Evolutionary conservation across 2,329 filamentous ascomycete species (phyloP).

Genomic region (Geosmithia putterillii): DNA sequence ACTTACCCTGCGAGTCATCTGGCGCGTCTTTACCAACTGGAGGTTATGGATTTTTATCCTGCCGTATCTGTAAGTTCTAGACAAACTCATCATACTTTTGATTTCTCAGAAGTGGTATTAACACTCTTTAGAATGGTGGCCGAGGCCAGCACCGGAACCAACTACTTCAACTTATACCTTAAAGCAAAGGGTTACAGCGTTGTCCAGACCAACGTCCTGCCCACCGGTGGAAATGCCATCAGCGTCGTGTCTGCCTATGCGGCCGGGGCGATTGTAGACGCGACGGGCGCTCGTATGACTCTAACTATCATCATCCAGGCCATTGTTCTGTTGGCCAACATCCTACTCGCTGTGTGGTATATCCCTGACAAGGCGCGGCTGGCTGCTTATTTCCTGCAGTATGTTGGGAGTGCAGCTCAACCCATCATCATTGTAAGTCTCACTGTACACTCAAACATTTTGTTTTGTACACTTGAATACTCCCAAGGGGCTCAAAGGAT

Average conservation of each 20-base stretch:
- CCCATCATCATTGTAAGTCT: slow-evolving; percentile 11
- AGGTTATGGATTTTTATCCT: slow-evolving; percentile 8
- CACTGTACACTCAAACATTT: too few relatives aligned
- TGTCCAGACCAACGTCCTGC: background rate
- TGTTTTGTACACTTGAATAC: background rate
- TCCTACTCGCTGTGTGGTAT: slow-evolving; percentile 9
- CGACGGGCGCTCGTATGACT: slow-evolving; percentile 7
- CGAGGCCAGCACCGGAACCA: slow-evolving; percentile 4
- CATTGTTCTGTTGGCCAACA: slow-evolving; percentile 8
- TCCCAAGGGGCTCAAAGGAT: background rate
- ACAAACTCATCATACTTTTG: too few relatives aligned
- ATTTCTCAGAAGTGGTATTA: too few relatives aligned
- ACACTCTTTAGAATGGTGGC: slow-evolving; percentile 6
- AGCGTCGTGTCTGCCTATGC: slow-evolving; percentile 6
- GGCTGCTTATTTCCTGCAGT: slow-evolving; percentile 10
- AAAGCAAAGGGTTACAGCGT: background rate
- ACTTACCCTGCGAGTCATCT: slow-evolving; percentile 5
- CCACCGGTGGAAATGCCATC: slow-evolving; percentile 2
- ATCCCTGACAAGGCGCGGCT: slow-evolving; percentile 8
- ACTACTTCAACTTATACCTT: slow-evolving; percentile 3
- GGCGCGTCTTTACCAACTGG: slow-evolving; percentile 7
- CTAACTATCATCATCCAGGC: slow-evolving; percentile 6
- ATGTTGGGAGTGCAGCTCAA: slow-evolving; percentile 7
- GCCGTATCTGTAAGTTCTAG: slow-evolving; percentile 9
- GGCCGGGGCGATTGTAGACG: slow-evolving; percentile 9